phyloP scores from a whole-genome alignment of 352 stramenopile genomes.

The Phytopythium kandeliae region DNA sequence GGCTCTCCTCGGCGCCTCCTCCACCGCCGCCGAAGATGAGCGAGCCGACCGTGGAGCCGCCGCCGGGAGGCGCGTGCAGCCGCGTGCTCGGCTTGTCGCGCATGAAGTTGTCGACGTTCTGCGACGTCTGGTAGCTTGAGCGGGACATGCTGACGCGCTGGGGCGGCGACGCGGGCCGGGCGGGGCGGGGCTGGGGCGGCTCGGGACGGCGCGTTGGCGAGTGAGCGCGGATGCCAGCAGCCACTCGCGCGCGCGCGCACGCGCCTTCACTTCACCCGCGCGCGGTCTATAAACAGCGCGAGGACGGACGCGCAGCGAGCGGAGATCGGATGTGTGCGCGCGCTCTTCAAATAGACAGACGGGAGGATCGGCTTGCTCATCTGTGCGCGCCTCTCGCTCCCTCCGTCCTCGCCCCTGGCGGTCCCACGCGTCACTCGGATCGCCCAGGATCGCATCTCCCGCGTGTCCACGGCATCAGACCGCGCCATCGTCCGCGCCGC shows the following conservation, averaged over 20 bases:
- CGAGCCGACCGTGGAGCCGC: conserved; percentile 62
- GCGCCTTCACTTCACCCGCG: no score
- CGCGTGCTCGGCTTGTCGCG: conserved; percentile 72
- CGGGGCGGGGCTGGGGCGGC: no score
- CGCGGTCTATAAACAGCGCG: no score
- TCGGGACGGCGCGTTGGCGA: conserved; percentile 21
- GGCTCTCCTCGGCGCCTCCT: conserved; percentile 23
- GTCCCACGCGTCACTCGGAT: background rate
- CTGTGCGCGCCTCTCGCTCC: no score
- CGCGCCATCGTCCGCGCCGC: background rate
- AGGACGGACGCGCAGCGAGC: no score
- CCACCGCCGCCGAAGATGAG: conserved; percentile 68
- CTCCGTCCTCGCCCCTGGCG: no score
- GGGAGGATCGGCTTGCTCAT: no score
- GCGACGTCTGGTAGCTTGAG: conserved; percentile 49
- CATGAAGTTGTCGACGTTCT: conserved; percentile 81
- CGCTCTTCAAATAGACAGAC: no score
- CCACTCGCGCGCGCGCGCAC: no score
- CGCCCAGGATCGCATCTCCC: background rate
- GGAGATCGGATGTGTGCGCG: no score
- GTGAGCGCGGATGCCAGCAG: no score
- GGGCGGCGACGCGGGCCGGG: no score
- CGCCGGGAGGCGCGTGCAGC: conserved; percentile 61
- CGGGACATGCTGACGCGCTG: conserved; percentile 65
- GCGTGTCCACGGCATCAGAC: background rate